Conservation (phyloP, 352 stramenopile species). For the Peronospora destructor region DNA sequence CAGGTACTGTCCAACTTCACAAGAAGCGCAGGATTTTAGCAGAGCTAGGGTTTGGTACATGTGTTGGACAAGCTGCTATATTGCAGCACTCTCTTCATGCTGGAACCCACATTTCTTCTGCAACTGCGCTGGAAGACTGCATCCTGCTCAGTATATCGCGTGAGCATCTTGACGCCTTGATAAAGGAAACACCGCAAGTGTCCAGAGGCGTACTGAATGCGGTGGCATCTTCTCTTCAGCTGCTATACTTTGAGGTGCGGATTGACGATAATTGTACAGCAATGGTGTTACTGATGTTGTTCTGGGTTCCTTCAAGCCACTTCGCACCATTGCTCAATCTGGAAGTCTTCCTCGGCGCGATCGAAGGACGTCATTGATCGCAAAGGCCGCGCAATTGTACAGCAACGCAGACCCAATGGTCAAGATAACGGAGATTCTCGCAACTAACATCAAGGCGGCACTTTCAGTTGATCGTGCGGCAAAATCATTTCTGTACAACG, state of each 20-base stretch:
- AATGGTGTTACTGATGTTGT: background rate
- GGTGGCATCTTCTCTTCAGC: constrained; percentile 63
- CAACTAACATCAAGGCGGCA: constrained; percentile 54
- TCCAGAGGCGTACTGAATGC: constrained; percentile 74
- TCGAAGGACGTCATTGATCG: constrained; percentile 30
- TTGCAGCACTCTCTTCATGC: constrained; percentile 56
- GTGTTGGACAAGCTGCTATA: constrained; percentile 68
- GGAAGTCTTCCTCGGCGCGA: constrained; percentile 56
- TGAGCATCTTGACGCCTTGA: constrained; percentile 59
- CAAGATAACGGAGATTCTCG: constrained; percentile 47
- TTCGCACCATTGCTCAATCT: constrained; percentile 57
- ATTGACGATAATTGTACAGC: background rate
- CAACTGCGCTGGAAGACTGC: constrained; percentile 59
- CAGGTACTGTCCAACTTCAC: constrained; percentile 68
- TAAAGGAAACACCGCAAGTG: constrained; percentile 61
- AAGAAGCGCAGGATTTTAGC: constrained; percentile 62
- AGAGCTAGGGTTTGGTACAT: constrained; percentile 61
- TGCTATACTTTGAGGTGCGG: constrained; percentile 72
- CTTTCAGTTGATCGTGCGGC: constrained; percentile 59
- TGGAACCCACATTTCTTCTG: constrained; percentile 64
- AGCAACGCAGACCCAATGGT: constrained; percentile 31
- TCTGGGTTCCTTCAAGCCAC: constrained; percentile 27
- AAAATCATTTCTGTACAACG: constrained; percentile 72
- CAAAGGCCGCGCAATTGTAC: constrained; percentile 13
- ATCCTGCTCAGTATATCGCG: constrained; percentile 69